Evolutionary conservation across 1,284 basidiomycete species (phyloP).

Genomic region (Boletellus deceptivus): DNA sequence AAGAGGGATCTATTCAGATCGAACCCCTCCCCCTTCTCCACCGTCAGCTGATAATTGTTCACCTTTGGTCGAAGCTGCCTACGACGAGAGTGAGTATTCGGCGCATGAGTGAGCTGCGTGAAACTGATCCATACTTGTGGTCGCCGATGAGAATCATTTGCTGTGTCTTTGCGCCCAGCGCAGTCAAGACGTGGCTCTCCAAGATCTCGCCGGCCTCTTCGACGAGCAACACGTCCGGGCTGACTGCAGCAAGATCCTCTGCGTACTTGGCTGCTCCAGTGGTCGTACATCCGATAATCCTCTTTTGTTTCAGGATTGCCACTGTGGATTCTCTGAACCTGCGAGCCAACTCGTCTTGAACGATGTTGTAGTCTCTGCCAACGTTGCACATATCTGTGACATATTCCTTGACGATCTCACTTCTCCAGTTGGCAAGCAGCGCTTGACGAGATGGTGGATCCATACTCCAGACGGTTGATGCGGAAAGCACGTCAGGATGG

Average conservation of each 20-base stretch:
- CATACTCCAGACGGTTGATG: constrained; percentile 47
- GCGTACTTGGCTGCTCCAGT: constrained; percentile 64
- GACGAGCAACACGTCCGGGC: constrained; percentile 54
- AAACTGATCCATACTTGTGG: neutral
- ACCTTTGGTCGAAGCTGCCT: constrained; percentile 72
- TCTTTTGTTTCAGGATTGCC: constrained; percentile 42
- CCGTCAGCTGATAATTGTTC: constrained; percentile 57
- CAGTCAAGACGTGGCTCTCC: constrained; percentile 62
- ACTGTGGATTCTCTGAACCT: constrained; percentile 39
- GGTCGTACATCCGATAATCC: constrained; percentile 66
- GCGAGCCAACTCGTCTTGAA: constrained; percentile 36
- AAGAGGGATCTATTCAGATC: constrained; percentile 66
- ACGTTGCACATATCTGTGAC: constrained; percentile 37
- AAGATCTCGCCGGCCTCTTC: constrained; percentile 73
- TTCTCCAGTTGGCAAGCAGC: constrained; percentile 40
- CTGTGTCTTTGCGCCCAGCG: constrained; percentile 44
- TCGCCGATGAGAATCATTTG: constrained; percentile 51
- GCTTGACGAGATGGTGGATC: constrained; percentile 30
- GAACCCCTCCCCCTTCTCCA: constrained; percentile 62
- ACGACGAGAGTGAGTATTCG: neutral
- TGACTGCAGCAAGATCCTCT: constrained; percentile 42
- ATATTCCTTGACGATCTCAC: constrained; percentile 38
- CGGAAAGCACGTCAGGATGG: constrained; percentile 25
- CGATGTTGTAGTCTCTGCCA: constrained; percentile 43
- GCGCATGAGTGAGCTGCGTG: neutral